Evolutionary conservation across 208 protist genomes (phyloP), one percentile per base, ranked within the genome.

Genomic region (Acanthamoeba royreba): DNA sequence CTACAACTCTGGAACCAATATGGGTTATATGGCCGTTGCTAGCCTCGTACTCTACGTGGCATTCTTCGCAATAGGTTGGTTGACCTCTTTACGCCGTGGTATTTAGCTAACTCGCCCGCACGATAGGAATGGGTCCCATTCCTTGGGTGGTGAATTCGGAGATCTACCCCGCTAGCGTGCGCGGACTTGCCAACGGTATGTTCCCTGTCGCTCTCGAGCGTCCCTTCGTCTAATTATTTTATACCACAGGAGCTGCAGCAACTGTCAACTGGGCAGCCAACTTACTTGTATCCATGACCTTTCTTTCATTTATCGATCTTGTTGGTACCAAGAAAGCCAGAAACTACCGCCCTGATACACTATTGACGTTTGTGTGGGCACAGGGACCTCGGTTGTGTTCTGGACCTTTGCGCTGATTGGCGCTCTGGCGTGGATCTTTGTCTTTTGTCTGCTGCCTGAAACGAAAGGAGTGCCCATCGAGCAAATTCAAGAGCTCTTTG

Each of bases 181-280:
- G 98, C 89, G 74, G 74, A 8, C 5, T 86, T 17, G 74, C 74
- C 42, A 86, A 86, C 28, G 74, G 74, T 77, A 15, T 77, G 66
- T 77, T 83, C n/a, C 28, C 15, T 28, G 9, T 43, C 42, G 8
- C n/a, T 28, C 42, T 83, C 8, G 8, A 13, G 8, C 42, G 8
- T 28, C 7, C n/a, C 72, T 46, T 40, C 42, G 35, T 69, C n/a
- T 28, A n/a, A n/a, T n/a, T n/a, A n/a, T n/a, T n/a, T n/a, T n/a
- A n/a, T n/a, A n/a, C 33, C 28, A 95, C 97, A n/a, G 98, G 97
- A 9, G 94, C 98, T 28, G 98, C 97, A 22, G 98, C 98, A 22
- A 98, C 98, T 97, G 95, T 97, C 74, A 98, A 98, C 96, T 98
- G 98, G 98, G 96, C 93, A 11, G 95, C 97, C 35, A 98, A 98